A percentile compares a stretch with the other conserved stretches of the same genome.
Evolutionary conservation across 2,329 filamentous ascomycete species (phyloP).

Genomic region (Pestalotiopsis sp.): DNA sequence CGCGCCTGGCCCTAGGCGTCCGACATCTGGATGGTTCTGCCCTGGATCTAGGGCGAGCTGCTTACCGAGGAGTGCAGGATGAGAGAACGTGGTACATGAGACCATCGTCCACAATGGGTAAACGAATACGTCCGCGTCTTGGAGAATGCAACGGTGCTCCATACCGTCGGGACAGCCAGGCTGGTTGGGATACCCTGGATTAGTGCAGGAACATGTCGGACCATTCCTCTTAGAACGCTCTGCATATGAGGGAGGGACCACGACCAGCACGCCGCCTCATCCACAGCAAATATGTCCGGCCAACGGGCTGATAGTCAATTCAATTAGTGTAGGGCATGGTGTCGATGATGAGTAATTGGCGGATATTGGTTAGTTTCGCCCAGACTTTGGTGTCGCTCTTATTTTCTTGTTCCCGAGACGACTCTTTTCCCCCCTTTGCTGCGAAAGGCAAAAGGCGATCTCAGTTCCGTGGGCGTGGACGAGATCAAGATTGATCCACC

Average conservation of each 20-base stretch:
- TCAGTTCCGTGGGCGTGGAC: background rate
- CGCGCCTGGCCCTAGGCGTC: background rate
- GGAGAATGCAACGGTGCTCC: conserved; percentile 1
- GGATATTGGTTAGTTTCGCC: background rate
- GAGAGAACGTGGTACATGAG: background rate
- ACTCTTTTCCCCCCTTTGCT: too few relatives aligned
- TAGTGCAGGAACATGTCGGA: background rate
- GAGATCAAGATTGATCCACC: background rate
- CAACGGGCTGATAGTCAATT: background rate
- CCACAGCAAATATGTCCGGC: background rate
- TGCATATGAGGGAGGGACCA: background rate
- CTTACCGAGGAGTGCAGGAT: background rate
- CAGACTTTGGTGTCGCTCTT: too few relatives aligned
- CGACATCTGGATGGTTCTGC: background rate
- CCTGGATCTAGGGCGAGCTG: background rate
- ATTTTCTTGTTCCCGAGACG: too few relatives aligned
- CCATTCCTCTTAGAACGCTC: conserved; percentile 1
- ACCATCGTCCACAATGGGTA: background rate
- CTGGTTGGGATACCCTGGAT: background rate
- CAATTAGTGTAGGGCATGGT: background rate
- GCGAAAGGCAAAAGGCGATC: background rate
- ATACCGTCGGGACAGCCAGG: background rate
- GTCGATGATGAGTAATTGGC: background rate
- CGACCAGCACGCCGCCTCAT: background rate
- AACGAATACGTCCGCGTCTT: background rate